Conservation (phyloP, 2,329 filamentous ascomycete genomes). For the Sclerotinia glacialis region DNA sequence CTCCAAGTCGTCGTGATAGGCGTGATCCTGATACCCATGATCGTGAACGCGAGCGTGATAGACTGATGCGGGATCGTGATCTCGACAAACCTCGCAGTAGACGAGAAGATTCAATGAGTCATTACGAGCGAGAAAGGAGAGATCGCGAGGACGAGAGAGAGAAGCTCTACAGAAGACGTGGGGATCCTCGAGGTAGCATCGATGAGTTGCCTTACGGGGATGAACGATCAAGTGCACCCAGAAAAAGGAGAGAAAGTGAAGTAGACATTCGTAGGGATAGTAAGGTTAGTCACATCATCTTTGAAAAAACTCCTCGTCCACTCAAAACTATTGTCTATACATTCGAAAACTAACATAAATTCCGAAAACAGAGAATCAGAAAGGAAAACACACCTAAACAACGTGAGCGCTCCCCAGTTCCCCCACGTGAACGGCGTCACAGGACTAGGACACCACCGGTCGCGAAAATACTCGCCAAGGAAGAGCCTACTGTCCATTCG, state of each 20-base stretch:
- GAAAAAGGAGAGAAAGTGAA: slow-evolving; percentile 78
- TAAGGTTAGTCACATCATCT: slow-evolving; percentile 46
- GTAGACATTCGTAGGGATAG: slow-evolving; percentile 61
- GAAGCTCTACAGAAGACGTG: slow-evolving; percentile 77
- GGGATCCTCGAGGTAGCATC: slow-evolving; percentile 71
- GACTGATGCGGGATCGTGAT: slow-evolving; percentile 37
- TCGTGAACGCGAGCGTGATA: slow-evolving; percentile 40
- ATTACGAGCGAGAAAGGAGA: slow-evolving; percentile 82
- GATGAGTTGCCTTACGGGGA: slow-evolving; percentile 93
- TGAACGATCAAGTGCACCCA: slow-evolving; percentile 59
- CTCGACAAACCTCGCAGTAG: slow-evolving; percentile 46
- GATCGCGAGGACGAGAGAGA: slow-evolving; percentile 90
- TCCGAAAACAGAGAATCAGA: slow-evolving; percentile 50
- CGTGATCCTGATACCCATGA: slow-evolving; percentile 42
- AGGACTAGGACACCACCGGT: slow-evolving; percentile 56
- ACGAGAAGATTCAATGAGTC: slow-evolving; percentile 59
- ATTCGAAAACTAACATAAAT: slow-evolving; percentile 22
- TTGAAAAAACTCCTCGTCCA: too few species aligned
- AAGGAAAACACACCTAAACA: slow-evolving; percentile 50
- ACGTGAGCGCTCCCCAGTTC: slow-evolving; percentile 56
- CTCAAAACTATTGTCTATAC: background rate
- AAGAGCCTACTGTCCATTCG: slow-evolving; percentile 52
- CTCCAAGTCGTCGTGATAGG: slow-evolving; percentile 39
- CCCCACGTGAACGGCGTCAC: slow-evolving; percentile 54
- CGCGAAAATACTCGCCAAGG: slow-evolving; percentile 40